Base-by-base conservation (phyloP, 2,329 filamentous ascomycete genomes). In the Nannizziopsis barbatae region DNA sequence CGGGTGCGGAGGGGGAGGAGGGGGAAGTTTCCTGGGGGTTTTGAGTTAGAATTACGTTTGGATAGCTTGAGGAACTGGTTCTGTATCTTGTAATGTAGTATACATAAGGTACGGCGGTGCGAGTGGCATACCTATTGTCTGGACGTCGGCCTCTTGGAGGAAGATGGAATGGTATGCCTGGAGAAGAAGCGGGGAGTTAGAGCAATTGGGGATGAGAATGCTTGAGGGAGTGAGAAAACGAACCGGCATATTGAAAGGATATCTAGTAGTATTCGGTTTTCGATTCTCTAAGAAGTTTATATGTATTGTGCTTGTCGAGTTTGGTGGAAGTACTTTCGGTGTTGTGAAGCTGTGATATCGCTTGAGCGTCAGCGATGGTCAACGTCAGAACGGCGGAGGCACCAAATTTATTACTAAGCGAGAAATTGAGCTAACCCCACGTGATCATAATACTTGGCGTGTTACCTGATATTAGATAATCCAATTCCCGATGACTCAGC, bases 131-230 rank as follows among this genome's bases (percentile, higher is more conserved):
- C 76, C 79, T 65, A 82, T 80, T 58, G 80, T 63, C 61, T 79
- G 77, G 57, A 81, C 77, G 62, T 80, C 78, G 55, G 83, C 74
- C 77, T 87, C 78, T 79, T 90, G 72, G 67, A 82, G 80, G 80
- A 95, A 95, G 76, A 95, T 85, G 67, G 86, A 94, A 77, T 96
- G 93, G 77, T 95, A 96, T 71, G 90, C 90, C 87, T 94, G 58
- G 47, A 49, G 20, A 12, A 5, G 33, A 30, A 22, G 22, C 22
- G 37, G 40, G 45, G 22, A 42, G 44, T 47, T 41, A 47, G n/a
- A n/a, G 45, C 45, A 41, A 30, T 41, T 22, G 11, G 27, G 3
- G n/a, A n/a, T 47, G n/a, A 30, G n/a, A n/a, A 1, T 6, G 33
- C n/a, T 3, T 5, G 40, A 33, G 22, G 12, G 22, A 9, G 1